These are phyloP conservation scores for Penicillium pulvis DNA, from an alignment of 495 filamentous ascomycete genomes.

Conservation along the genomic window DNA sequence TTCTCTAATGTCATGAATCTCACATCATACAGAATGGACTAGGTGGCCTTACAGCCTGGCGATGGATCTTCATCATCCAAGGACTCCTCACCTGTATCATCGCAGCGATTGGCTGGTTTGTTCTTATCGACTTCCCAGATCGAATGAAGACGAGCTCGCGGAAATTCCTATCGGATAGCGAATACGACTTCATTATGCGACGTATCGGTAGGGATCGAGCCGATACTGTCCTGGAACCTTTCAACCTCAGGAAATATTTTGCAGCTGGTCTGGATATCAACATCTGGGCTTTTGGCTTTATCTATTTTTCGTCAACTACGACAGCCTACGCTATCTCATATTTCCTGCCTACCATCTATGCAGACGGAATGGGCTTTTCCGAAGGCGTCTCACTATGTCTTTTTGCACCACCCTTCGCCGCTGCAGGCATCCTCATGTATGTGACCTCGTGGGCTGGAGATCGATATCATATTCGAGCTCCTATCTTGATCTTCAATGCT, in stretches of 20 bases:
- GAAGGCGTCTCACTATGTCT: slow-evolving; percentile 45
- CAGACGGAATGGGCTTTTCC: slow-evolving; percentile 48
- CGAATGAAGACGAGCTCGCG: slow-evolving; percentile 29
- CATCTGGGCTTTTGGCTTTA: slow-evolving; percentile 43
- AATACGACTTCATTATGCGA: slow-evolving; percentile 38
- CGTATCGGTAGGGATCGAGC: slow-evolving; percentile 41
- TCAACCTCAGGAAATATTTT: slow-evolving; percentile 34
- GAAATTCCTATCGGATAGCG: slow-evolving; percentile 39
- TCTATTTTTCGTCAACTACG: slow-evolving; percentile 48
- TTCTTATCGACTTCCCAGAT: slow-evolving; percentile 55
- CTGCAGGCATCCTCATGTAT: slow-evolving; percentile 40
- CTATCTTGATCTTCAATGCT: slow-evolving; percentile 52
- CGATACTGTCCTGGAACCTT: slow-evolving; percentile 33
- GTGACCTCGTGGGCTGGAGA: slow-evolving; percentile 46
- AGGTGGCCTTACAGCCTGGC: slow-evolving; percentile 18
- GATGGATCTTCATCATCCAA: slow-evolving; percentile 31
- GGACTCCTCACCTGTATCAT: slow-evolving; percentile 34
- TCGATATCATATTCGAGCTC: slow-evolving; percentile 50
- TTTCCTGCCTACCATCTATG: slow-evolving; percentile 55
- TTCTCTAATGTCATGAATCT: not conserved
- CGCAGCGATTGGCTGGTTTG: slow-evolving; percentile 35
- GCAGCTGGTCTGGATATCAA: slow-evolving; percentile 33
- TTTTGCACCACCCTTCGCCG: slow-evolving; percentile 44
- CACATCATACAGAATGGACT: slow-evolving; percentile 23
- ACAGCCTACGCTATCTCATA: slow-evolving; percentile 52